Base-by-base conservation (phyloP, 2,329 filamentous ascomycete species). In the Ophiosphaerella herpotricha region DNA sequence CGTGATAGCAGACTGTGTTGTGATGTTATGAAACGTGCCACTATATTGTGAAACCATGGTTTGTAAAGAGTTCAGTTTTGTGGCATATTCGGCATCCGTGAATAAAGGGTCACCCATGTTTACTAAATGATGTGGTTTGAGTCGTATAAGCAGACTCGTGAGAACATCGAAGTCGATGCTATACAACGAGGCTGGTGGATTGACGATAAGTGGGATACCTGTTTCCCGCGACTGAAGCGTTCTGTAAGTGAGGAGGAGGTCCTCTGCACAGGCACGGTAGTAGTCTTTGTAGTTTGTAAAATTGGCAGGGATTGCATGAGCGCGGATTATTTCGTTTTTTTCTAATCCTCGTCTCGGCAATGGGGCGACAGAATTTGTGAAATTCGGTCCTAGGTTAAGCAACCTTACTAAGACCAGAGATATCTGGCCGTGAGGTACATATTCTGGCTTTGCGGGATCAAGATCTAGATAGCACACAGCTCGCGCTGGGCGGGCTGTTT, bases 391-490 rank as follows among this genome's bases (percentile, higher is more conserved):
- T 5, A 92, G 74, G 43, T 90, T 85, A 0, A 86, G 83, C 26
- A 78, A 72, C 1, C 75, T 77, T 9, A 91, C 72, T 24, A 82
- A 78, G 12, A 86, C 75, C 4, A 93, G 81, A 1, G 88, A 89
- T 16, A 93, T 65, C 12, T 87, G 85, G 0, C 89, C 89, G 0
- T 86, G 82, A 1, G 86, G 80, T 0, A 82, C 83, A 66, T 88
- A 91, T 64, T 92, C 89, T 2, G 89, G 88, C 62, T 91, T 89
- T 0, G 86, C 87, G 1, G 88, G 87, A 64, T 94, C 89, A 8
- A 93, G 77, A 60, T 94, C 90, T 6, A 94, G 78, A n/a, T 88
- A 76, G 46, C 78, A 80, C 23, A 87, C 76, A 42, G 72, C 75
- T 31, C 66, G 55, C 0, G 66, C 39, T 5, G 67, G 52, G 29